These are phyloP conservation scores for Leccinum barrowsii DNA, from an alignment of 768 basidiomycete genomes.

Conservation along the genomic window DNA sequence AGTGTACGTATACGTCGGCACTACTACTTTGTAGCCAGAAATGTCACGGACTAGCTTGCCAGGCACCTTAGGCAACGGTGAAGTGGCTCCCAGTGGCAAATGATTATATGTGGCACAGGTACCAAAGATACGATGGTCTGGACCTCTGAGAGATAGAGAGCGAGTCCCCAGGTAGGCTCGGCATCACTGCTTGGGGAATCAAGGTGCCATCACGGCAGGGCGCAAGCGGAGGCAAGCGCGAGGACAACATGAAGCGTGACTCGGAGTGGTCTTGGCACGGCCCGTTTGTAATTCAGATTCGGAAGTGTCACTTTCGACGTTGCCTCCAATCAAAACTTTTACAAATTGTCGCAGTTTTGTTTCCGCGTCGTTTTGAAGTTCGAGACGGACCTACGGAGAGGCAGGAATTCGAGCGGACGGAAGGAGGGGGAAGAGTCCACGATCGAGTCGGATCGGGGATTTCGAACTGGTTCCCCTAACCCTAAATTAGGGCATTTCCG, in stretches of 20 bases:
- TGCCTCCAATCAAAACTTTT: not conserved
- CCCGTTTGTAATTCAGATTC: not conserved
- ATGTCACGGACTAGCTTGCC: not conserved
- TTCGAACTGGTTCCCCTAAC: not conserved
- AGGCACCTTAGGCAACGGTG: not conserved
- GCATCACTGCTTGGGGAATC: not conserved
- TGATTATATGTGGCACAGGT: not conserved
- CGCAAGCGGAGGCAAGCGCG: not conserved
- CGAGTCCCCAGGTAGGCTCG: not conserved
- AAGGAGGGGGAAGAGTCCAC: not conserved
- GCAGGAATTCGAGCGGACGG: not conserved
- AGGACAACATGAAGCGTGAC: not conserved
- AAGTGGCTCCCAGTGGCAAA: not conserved
- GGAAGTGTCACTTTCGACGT: not conserved
- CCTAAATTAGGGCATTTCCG: constrained; percentile 1
- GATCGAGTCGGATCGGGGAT: constrained; percentile 4
- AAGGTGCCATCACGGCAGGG: not conserved
- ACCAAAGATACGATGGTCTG: not conserved
- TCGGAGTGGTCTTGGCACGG: not conserved
- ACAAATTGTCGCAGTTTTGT: not conserved
- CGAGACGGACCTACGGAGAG: not conserved
- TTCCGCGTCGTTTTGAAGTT: not conserved
- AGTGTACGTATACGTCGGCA: not conserved
- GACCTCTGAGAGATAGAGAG: not conserved
- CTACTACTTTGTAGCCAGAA: not conserved